A percentile compares a stretch with the other conserved stretches of the same genome.
These are phyloP conservation scores for Apiospora saccharicola DNA, from an alignment of 2,329 filamentous ascomycete species.

Conservation along the genomic window DNA sequence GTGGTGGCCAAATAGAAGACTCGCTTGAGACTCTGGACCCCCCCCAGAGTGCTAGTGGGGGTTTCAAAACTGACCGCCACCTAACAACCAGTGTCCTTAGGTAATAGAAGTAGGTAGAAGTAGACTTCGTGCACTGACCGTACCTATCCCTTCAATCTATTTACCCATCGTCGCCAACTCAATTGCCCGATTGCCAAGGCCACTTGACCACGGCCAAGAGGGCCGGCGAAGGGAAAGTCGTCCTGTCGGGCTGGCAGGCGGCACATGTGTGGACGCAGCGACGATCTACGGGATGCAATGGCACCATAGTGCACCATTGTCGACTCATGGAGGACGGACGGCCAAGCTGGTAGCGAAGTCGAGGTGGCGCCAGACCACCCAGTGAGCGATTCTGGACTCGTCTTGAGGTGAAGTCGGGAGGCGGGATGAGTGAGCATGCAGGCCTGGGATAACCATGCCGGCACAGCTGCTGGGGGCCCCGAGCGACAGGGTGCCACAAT, in stretches of 20 bases:
- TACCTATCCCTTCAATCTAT: background rate
- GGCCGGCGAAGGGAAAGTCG: background rate
- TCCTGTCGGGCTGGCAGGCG: background rate
- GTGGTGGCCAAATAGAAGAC: background rate
- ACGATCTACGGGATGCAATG: slow-evolving; percentile 1
- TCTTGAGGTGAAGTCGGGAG: background rate
- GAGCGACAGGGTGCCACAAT: background rate
- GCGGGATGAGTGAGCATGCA: background rate
- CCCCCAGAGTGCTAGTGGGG: background rate
- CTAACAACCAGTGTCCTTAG: background rate
- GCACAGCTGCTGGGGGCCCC: background rate
- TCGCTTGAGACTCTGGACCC: background rate
- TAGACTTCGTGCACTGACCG: background rate
- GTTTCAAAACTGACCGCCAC: background rate
- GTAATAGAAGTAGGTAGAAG: background rate
- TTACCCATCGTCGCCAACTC: background rate
- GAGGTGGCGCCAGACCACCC: slow-evolving; percentile 6
- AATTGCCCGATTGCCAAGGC: background rate
- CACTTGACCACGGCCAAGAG: background rate
- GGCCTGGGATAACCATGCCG: background rate
- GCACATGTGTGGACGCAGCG: background rate
- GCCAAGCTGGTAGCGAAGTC: background rate
- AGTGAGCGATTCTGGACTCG: background rate
- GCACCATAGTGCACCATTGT: slow-evolving; percentile 17
- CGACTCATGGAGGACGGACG: background rate